Evolutionary conservation across 345 rosid genomes (phyloP).

Genomic region (Erodium maritimum): DNA sequence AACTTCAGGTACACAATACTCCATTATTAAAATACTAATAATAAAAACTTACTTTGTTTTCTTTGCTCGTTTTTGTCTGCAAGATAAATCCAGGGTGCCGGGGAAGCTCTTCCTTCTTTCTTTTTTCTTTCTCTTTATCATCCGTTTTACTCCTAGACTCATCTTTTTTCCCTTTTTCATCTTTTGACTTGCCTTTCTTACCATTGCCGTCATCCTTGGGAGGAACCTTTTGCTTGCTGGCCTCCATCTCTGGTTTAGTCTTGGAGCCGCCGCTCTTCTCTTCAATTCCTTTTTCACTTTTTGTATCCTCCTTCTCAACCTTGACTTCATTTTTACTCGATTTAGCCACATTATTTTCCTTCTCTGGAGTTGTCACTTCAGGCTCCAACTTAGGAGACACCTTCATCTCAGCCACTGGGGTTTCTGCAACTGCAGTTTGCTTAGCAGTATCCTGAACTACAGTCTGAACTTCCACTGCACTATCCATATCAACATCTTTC

Average conservation of each 20-base stretch:
- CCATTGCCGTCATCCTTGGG: constrained; percentile 24
- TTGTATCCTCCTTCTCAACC: constrained; percentile 31
- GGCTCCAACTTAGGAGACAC: constrained; percentile 13
- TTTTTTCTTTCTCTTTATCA: constrained; percentile 56
- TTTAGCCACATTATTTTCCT: constrained; percentile 24
- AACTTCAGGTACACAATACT: constrained; percentile 5
- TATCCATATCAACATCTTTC: constrained; percentile 31
- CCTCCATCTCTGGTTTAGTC: constrained; percentile 16
- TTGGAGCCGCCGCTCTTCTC: constrained; percentile 10
- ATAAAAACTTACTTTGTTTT: constrained; percentile 48
- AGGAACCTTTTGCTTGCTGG: constrained; percentile 28
- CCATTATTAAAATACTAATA: neutral
- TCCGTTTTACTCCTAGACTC: constrained; percentile 28
- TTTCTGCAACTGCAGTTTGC: constrained; percentile 24
- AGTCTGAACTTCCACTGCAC: constrained; percentile 17
- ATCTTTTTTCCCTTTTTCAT: constrained; percentile 36
- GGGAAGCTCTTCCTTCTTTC: constrained; percentile 62
- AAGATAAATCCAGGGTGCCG: constrained; percentile 67
- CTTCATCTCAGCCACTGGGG: constrained; percentile 16
- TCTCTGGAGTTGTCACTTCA: constrained; percentile 26
- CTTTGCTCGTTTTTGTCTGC: constrained; percentile 47
- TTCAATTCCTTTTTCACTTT: constrained; percentile 30
- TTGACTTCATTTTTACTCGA: constrained; percentile 24
- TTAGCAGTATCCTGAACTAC: constrained; percentile 13
- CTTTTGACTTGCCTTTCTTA: constrained; percentile 33